phyloP scores from a whole-genome alignment of 2,329 filamentous ascomycete genomes.

The Phoma sp. region DNA sequence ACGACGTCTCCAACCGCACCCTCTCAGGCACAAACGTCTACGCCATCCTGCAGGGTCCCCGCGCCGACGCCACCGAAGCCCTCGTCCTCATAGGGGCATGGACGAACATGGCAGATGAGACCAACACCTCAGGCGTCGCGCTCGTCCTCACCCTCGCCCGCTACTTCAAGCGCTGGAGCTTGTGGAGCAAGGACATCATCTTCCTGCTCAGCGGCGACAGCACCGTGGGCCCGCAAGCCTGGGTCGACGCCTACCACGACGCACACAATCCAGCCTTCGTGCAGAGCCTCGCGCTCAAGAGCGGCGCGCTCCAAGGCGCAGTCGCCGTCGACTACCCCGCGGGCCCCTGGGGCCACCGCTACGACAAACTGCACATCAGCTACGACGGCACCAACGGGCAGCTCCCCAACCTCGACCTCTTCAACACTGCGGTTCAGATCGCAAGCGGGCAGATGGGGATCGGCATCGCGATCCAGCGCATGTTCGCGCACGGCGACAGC shows the following conservation, averaged over 20 bases:
- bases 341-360: slow-evolving; percentile 72
- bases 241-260: slow-evolving; percentile 97
- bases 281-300: slow-evolving; percentile 81
- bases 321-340: slow-evolving; percentile 89
- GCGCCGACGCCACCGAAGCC: slow-evolving; percentile 95
- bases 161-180: slow-evolving; percentile 96
- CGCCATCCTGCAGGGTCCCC: slow-evolving; percentile 87
- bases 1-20: slow-evolving; percentile 74
- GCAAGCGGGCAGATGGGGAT: slow-evolving; percentile 93
- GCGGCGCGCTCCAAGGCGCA: slow-evolving; percentile 89
- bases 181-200: slow-evolving; percentile 99
- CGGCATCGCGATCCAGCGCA: slow-evolving; percentile 79
- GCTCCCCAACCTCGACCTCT: slow-evolving; percentile 90
- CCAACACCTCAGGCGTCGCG: slow-evolving; percentile 87
- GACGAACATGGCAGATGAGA: slow-evolving; percentile 76
- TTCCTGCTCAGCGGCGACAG: slow-evolving; percentile 89
- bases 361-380: slow-evolving; percentile 85
- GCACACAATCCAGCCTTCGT: slow-evolving; percentile 75
- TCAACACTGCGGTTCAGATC: slow-evolving; percentile 91
- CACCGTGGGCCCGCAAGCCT: slow-evolving; percentile 88
- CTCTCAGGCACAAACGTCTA: slow-evolving; percentile 89
- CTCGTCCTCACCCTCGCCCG: slow-evolving; percentile 84
- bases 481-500: slow-evolving; percentile 76
- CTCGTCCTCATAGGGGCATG: slow-evolving; percentile 91
- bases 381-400: slow-evolving; percentile 98